Evolutionary conservation across 2,329 filamentous ascomycete species (phyloP).

Genomic region (Botrytis byssoidea): DNA sequence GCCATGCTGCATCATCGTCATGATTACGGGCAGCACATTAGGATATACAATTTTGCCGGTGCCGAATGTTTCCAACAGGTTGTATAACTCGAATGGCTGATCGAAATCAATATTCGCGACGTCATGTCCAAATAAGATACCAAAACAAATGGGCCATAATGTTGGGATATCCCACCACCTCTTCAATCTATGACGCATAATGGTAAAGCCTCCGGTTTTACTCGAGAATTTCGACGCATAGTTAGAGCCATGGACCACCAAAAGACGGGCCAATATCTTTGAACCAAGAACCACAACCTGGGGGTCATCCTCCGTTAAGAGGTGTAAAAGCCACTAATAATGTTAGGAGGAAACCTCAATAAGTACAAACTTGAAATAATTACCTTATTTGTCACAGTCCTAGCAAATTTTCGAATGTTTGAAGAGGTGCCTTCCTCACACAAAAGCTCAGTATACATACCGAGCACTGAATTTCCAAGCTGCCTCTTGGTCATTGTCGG

Average conservation of each 20-base stretch:
- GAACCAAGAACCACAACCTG: slow-evolving; percentile 78
- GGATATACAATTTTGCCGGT: slow-evolving; percentile 68
- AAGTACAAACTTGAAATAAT: slow-evolving; percentile 32
- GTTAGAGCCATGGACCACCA: slow-evolving; percentile 75
- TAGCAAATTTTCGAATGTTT: slow-evolving; percentile 83
- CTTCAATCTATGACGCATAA: slow-evolving; percentile 79
- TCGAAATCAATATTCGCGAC: slow-evolving; percentile 72
- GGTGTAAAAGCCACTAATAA: slow-evolving; percentile 80
- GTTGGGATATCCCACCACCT: slow-evolving; percentile 85
- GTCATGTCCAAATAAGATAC: slow-evolving; percentile 83
- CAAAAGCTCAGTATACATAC: slow-evolving; percentile 73
- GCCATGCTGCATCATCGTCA: slow-evolving; percentile 83
- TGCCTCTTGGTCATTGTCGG: slow-evolving; percentile 61
- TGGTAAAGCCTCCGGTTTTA: slow-evolving; percentile 83
- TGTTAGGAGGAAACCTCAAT: slow-evolving; percentile 36
- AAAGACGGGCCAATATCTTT: slow-evolving; percentile 78
- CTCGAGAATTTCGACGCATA: slow-evolving; percentile 88
- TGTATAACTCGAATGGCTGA: slow-evolving; percentile 70
- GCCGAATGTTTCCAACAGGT: slow-evolving; percentile 71
- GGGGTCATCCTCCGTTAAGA: slow-evolving; percentile 82
- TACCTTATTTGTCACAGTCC: slow-evolving; percentile 93
- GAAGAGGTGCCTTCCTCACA: slow-evolving; percentile 68
- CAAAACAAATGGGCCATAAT: slow-evolving; percentile 85
- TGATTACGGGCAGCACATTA: slow-evolving; percentile 76
- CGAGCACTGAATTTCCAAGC: slow-evolving; percentile 71